These are phyloP conservation scores for Acorus gramineus DNA, from an alignment of 106 monocot species.

Conservation along the genomic window DNA sequence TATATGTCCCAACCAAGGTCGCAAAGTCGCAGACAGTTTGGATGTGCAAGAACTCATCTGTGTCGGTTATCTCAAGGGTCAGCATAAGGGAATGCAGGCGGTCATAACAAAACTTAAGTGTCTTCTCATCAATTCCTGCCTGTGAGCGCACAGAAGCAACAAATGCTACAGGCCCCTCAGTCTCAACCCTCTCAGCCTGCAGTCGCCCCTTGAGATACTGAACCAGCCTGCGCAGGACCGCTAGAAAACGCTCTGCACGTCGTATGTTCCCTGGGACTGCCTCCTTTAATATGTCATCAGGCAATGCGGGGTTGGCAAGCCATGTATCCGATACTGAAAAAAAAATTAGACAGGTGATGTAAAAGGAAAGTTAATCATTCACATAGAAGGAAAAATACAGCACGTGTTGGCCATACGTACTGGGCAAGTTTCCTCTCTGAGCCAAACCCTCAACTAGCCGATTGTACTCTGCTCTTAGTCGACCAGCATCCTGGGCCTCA, in stretches of 20 bases:
- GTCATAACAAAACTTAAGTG: constrained; percentile 97
- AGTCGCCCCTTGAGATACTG: constrained; percentile 80
- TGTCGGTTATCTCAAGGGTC: constrained; percentile 92
- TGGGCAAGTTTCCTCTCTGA: constrained; percentile 81
- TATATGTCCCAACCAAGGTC: constrained; percentile 87
- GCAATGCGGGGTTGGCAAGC: constrained; percentile 89
- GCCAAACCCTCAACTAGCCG: constrained; percentile 93
- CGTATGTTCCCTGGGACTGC: constrained; percentile 90
- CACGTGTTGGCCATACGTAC: constrained; percentile 24
- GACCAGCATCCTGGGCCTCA: constrained; percentile 88
- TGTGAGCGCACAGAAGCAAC: constrained; percentile 60
- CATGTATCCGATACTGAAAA: constrained; percentile 64
- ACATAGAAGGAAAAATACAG: background rate
- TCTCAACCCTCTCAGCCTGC: constrained; percentile 85
- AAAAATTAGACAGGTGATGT: background rate
- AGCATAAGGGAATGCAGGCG: constrained; percentile 80
- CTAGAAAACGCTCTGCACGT: constrained; percentile 77
- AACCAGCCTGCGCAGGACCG: constrained; percentile 75
- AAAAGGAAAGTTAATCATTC: background rate
- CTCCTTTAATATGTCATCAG: constrained; percentile 92
- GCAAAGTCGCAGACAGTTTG: constrained; percentile 98
- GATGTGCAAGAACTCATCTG: constrained; percentile 89
- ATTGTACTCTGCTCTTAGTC: constrained; percentile 86
- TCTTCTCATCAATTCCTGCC: constrained; percentile 97
- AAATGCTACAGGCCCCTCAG: constrained; percentile 79